phyloP scores from a whole-genome alignment of 2,329 filamentous ascomycete species.

The Nigrospora oryzae region DNA sequence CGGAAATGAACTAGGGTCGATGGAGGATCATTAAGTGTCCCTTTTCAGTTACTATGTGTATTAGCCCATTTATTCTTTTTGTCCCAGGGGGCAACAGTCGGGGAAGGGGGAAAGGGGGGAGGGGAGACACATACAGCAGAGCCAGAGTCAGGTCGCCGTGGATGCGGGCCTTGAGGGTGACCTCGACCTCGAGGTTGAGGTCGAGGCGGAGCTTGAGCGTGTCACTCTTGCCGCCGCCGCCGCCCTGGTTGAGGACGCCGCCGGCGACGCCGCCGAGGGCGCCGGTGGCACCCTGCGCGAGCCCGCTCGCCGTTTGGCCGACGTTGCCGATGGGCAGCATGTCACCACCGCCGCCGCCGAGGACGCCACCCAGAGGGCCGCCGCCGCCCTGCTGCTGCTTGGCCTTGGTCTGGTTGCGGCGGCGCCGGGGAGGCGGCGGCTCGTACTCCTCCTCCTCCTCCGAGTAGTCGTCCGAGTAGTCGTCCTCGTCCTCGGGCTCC shows the following conservation, averaged over 20 bases:
- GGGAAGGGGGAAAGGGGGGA: conserved; percentile 1
- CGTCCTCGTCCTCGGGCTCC: conserved; percentile 11
- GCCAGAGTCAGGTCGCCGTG: conserved; percentile 75
- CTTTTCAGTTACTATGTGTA: too few relatives aligned
- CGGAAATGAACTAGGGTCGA: too few relatives aligned
- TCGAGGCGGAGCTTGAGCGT: conserved; percentile 68
- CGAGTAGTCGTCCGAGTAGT: conserved; percentile 11
- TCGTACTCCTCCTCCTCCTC: conserved; percentile 16
- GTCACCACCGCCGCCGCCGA: conserved; percentile 12
- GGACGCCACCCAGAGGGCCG: conserved; percentile 13
- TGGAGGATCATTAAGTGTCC: too few relatives aligned
- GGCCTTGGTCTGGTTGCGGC: conserved; percentile 12
- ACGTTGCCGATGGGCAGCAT: conserved; percentile 18
- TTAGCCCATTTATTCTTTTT: too few relatives aligned
- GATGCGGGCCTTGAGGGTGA: conserved; percentile 79
- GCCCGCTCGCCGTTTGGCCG: conserved; percentile 18
- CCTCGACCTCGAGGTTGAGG: conserved; percentile 76
- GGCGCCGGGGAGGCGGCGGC: conserved; percentile 12
- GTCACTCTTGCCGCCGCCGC: conserved; percentile 28
- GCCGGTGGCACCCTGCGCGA: conserved; percentile 16
- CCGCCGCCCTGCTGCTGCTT: conserved; percentile 12
- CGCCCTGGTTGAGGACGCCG: conserved; percentile 9
- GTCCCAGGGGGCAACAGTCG: too few relatives aligned
- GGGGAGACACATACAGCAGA: conserved; percentile 41
- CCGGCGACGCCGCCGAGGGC: conserved; percentile 17